Evolutionary conservation across 108 stramenopile species (phyloP).

Genomic region (Stephanodiscus triporus): DNA sequence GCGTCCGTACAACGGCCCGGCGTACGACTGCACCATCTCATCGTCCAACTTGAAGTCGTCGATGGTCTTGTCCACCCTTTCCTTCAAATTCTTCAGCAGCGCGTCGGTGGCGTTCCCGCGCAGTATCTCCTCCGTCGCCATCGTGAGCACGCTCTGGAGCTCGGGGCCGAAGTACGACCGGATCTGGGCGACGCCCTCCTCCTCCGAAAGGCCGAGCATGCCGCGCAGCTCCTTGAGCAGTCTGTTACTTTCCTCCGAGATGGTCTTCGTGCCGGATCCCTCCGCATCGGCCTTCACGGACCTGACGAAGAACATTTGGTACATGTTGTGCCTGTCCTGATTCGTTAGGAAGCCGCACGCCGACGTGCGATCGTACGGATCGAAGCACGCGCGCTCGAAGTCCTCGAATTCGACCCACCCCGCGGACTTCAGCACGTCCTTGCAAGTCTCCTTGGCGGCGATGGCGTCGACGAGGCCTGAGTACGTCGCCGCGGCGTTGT

Average conservation of each 20-base stretch:
- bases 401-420: conserved; percentile 76
- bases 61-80: conserved; percentile 57
- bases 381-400: conserved; percentile 74
- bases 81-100: conserved; percentile 68
- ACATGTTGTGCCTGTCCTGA: conserved; percentile 71
- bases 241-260: conserved; percentile 64
- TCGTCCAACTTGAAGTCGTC: conserved; percentile 60
- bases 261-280: conserved; percentile 50
- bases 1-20: conserved; percentile 64
- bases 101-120: conserved; percentile 66
- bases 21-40: conserved; percentile 62
- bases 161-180: conserved; percentile 76
- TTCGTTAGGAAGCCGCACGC: conserved; percentile 71
- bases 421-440: conserved; percentile 62
- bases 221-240: conserved; percentile 61
- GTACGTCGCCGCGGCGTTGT: conserved; percentile 80
- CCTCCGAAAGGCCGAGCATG: conserved; percentile 71
- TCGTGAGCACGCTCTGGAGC: conserved; percentile 60
- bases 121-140: conserved; percentile 67
- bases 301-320: conserved; percentile 71
- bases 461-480: conserved; percentile 72
- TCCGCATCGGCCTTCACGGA: conserved; percentile 60
- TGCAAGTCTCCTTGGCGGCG: conserved; percentile 70
- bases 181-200: conserved; percentile 64
- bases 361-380: conserved; percentile 68